Evolutionary conservation across 768 basidiomycete species (phyloP), one percentile per base, ranked within the genome.

Genomic region (Lactarius deliciosus): DNA sequence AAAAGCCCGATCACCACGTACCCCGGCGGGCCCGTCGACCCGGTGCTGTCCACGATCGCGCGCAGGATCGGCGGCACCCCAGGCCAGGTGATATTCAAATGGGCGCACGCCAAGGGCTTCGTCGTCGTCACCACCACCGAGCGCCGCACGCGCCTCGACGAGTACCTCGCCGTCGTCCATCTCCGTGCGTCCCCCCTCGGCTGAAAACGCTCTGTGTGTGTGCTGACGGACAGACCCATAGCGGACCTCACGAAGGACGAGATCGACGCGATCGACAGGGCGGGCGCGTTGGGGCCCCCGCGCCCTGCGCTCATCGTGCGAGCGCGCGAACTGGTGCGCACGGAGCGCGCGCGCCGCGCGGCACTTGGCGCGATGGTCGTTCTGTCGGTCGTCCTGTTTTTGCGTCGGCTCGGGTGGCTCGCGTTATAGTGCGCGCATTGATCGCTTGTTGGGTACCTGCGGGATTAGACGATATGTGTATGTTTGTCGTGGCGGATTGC

Each of bases 1-100:
- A 34, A 43, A 60, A 85, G 86, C 9, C 84, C 89, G 0, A 81
- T 91, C 53, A 89, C 86, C 5, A 77, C 70, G 25, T 79, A 77
- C 60, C 85, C 86, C 6, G 86, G 84, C 10, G 90, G 90, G 0
- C 84, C 89, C 0, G 83, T 92, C 1, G 88, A 90, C 72, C 75
- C 74, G 8, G 80, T 83, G 2, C 75, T 92, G 10, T 71, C 78
- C 16, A 79, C 79, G 20, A 83, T 84, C 16, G 88, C 88, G 0
- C 75, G 78, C 45, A 78, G 84, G 15, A 75, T 86, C 7, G 81
- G 82, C 8, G 83, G 83, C n/a, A 82, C 83, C 3, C 79, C 85
- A 0, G 83, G 82, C 1, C 91, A 92, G 70, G 85, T 90, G 41
- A 76, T 92, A 28, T 82, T 92, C 60, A 76, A 82, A 1, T 92